These are phyloP conservation scores for Fusarium multiceps DNA, from an alignment of 2,329 filamentous ascomycete genomes.

Conservation along the genomic window DNA sequence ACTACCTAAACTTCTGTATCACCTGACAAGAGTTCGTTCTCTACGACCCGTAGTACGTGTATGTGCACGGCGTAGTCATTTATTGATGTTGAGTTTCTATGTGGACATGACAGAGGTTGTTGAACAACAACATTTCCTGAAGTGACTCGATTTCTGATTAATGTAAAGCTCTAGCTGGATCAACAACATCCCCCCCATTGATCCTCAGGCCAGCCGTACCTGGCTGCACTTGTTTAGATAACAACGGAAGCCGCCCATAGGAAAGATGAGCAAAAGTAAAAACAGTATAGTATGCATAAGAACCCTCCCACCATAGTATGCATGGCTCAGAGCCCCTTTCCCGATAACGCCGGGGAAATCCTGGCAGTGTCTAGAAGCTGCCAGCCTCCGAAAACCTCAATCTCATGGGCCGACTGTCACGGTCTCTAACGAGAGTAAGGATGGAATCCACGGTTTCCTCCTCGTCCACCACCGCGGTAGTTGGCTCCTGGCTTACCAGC, in stretches of 20 bases:
- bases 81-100: not conserved
- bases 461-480: conserved; percentile 89
- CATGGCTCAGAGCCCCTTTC: conserved; percentile 5
- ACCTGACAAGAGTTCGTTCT: not conserved
- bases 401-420: conserved; percentile 3
- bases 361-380: not conserved
- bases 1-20: conserved; percentile 13
- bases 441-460: conserved; percentile 80
- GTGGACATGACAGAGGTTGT: not conserved
- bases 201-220: conserved; percentile 16
- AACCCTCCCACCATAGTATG: conserved; percentile 18
- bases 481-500: conserved; percentile 91
- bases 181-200: conserved; percentile 1
- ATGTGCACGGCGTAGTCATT: not conserved
- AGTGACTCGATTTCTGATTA: conserved; percentile 24
- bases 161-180: conserved; percentile 17
- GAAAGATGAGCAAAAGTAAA: conserved; percentile 10
- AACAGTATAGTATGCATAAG: conserved; percentile 14
- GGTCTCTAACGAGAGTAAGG: conserved; percentile 68
- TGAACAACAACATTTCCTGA: not conserved
- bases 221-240: conserved; percentile 17
- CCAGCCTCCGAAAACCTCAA: not conserved
- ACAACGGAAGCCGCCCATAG: conserved; percentile 7
- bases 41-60: not conserved
- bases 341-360: conserved; percentile 13